A percentile compares a stretch with the other conserved stretches of the same genome.
These are phyloP conservation scores for Cutaneotrichosporon curvatum DNA, from an alignment of 1,284 basidiomycete genomes.

Conservation along the genomic window DNA sequence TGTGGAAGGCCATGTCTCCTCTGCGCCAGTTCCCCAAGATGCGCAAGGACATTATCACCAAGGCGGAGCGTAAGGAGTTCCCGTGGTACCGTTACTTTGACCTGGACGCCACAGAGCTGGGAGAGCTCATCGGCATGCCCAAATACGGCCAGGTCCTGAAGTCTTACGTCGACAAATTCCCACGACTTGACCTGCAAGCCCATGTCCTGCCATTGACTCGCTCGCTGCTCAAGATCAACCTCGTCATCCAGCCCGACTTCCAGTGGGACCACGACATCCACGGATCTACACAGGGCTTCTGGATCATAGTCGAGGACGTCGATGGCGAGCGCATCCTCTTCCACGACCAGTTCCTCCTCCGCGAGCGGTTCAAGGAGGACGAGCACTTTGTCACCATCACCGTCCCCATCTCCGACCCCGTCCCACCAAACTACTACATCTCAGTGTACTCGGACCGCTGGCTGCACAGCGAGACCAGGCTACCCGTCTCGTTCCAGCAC, in stretches of 20 bases:
- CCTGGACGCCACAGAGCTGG: constrained; percentile 77
- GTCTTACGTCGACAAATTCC: constrained; percentile 93
- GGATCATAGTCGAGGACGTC: constrained; percentile 91
- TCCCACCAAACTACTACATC: constrained; percentile 97
- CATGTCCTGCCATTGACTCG: constrained; percentile 91
- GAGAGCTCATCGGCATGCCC: constrained; percentile 88
- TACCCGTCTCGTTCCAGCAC: constrained; percentile 97
- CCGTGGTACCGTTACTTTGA: constrained; percentile 97
- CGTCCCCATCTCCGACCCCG: constrained; percentile 91
- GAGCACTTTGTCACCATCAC: constrained; percentile 92
- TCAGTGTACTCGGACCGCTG: constrained; percentile 91
- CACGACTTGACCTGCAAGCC: constrained; percentile 84
- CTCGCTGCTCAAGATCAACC: constrained; percentile 75
- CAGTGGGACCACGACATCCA: constrained; percentile 95
- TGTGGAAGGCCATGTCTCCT: constrained; percentile 98
- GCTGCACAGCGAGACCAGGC: constrained; percentile 87
- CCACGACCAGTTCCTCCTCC: constrained; percentile 86
- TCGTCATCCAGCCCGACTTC: constrained; percentile 92
- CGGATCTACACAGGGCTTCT: constrained; percentile 78
- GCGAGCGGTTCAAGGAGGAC: constrained; percentile 82
- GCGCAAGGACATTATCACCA: constrained; percentile 68
- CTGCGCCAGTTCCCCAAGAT: constrained; percentile 78
- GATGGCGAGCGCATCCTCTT: constrained; percentile 94
- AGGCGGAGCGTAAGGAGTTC: constrained; percentile 97
- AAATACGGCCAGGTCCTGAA: constrained; percentile 88